Evolutionary conservation across 371 early-diverging fungal genomes (phyloP).

Genomic region (Pancytospora philotis): DNA sequence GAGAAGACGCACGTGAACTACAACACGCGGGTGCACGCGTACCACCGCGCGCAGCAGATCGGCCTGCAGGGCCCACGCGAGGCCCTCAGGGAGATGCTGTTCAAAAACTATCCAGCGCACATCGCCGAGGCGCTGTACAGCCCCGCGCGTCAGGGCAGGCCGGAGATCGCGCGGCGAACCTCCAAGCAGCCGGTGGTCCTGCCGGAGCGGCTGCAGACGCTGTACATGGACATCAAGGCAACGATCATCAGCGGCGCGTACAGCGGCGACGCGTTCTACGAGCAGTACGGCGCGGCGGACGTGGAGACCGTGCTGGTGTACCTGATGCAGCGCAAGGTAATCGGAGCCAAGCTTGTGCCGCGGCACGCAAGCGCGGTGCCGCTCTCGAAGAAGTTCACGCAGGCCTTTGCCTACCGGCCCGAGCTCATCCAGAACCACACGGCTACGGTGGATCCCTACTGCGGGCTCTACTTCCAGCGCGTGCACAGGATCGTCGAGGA

Average conservation of each 20-base stretch:
- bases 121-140: background rate
- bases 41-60: background rate
- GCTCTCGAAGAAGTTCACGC: background rate
- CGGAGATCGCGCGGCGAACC: no score
- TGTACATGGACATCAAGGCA: background rate
- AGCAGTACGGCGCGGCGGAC: background rate
- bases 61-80: background rate
- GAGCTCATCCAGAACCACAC: no score
- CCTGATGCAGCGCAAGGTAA: background rate
- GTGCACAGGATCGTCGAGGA: constrained; percentile 31
- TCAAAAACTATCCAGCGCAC: background rate
- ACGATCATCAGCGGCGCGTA: background rate
- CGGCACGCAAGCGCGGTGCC: background rate
- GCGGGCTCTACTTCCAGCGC: background rate
- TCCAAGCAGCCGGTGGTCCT: no score
- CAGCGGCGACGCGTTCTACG: background rate
- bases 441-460: background rate
- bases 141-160: no score
- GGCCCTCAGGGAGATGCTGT: background rate
- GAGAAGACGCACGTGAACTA: background rate
- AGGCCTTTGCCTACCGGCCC: no score
- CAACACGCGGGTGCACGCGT: background rate
- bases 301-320: background rate
- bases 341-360: background rate
- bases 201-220: background rate